Evolutionary conservation across 345 rosid species (phyloP).

Genomic region (Mangifera indica): DNA sequence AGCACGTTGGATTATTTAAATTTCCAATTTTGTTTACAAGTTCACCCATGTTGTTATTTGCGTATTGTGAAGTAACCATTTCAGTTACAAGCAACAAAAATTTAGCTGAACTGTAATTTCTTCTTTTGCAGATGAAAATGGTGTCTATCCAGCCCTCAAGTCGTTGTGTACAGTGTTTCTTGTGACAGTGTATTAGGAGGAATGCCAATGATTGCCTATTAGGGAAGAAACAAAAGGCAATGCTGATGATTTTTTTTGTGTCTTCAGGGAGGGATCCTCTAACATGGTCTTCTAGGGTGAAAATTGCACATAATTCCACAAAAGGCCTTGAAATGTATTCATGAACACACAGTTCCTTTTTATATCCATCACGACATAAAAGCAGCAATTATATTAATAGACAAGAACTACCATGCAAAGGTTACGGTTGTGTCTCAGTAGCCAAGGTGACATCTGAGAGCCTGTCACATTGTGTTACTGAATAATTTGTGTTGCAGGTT

Average conservation of each 20-base stretch:
- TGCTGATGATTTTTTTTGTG: constrained; percentile 16
- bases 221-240: not conserved
- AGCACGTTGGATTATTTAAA: no score
- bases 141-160: constrained; percentile 46
- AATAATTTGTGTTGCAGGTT: constrained; percentile 47
- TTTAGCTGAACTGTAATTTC: constrained; percentile 9
- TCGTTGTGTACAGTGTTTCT: constrained; percentile 21
- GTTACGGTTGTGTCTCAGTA: constrained; percentile 30
- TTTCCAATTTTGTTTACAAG: no score
- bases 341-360: constrained; percentile 97
- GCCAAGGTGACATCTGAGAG: constrained; percentile 10
- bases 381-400: constrained; percentile 91
- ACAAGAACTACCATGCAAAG: constrained; percentile 82
- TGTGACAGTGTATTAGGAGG: constrained; percentile 11
- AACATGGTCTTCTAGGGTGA: constrained; percentile 82
- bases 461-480: constrained; percentile 5
- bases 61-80: not conserved
- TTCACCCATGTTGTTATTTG: no score
- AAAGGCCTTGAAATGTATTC: constrained; percentile 97
- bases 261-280: constrained; percentile 68
- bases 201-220: not conserved
- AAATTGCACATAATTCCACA: constrained; percentile 96
- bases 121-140: constrained; percentile 51
- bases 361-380: constrained; percentile 95
- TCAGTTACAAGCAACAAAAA: not conserved